These are phyloP conservation scores for Melaleuca alternifolia DNA, from an alignment of 345 rosid species.

Conservation along the genomic window DNA sequence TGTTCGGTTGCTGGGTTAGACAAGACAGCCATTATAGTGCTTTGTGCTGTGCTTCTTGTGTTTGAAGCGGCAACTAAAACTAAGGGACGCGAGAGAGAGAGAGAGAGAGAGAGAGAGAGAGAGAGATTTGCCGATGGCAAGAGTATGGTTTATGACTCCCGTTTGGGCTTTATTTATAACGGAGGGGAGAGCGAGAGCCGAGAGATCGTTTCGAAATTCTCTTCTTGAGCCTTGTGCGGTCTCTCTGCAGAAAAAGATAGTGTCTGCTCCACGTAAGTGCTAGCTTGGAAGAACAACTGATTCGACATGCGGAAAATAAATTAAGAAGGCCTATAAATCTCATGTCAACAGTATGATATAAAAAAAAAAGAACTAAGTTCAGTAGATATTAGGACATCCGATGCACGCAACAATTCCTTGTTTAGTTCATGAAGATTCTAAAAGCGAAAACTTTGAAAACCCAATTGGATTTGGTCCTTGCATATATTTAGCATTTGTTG, in stretches of 20 bases:
- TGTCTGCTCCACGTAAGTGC: background rate
- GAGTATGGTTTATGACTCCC: background rate
- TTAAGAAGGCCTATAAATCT: background rate
- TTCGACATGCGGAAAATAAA: background rate
- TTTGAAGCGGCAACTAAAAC: background rate
- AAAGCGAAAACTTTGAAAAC: background rate
- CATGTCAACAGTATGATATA: background rate
- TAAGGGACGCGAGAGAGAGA: background rate
- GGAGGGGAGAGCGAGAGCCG: background rate
- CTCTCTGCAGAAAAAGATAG: background rate
- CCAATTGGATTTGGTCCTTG: background rate
- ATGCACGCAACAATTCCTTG: background rate
- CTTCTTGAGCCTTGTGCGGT: background rate
- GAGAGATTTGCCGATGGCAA: no score
- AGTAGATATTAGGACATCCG: background rate
- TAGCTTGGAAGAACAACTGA: background rate
- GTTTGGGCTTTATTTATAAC: background rate
- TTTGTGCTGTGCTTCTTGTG: background rate
- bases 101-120: background rate
- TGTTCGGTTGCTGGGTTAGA: slow-evolving; percentile 6
- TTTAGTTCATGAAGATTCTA: background rate
- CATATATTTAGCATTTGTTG: background rate
- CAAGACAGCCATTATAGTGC: slow-evolving; percentile 6
- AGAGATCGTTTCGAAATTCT: background rate
- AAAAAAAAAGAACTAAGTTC: no score